These are phyloP conservation scores for Cyberlindnera mycetangii DNA, from an alignment of 805 yeast species.

Conservation along the genomic window DNA sequence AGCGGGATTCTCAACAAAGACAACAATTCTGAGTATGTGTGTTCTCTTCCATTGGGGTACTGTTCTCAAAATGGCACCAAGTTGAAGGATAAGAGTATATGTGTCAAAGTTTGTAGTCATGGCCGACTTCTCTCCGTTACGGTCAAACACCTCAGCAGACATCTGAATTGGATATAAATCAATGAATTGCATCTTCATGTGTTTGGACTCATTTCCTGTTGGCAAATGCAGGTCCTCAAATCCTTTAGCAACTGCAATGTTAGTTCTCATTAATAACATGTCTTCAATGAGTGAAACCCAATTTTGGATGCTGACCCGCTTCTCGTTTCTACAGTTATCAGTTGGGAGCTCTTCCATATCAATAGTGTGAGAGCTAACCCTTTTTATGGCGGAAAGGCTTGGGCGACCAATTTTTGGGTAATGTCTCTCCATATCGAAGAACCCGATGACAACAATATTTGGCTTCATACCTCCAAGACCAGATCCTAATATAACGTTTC, in stretches of 20 bases:
- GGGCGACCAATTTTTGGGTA: constrained; percentile 15
- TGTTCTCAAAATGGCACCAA: constrained; percentile 89
- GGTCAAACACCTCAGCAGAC: constrained; percentile 75
- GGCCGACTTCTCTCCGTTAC: constrained; percentile 61
- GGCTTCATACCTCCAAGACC: constrained; percentile 99
- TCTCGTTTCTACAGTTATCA: constrained; percentile 70
- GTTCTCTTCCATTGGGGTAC: constrained; percentile 90
- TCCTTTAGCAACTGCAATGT: constrained; percentile 92
- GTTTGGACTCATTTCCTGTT: constrained; percentile 31
- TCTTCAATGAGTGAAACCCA: constrained; percentile 96
- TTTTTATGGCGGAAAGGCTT: neutral
- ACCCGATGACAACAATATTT: constrained; percentile 89
- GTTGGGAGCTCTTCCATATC: constrained; percentile 63
- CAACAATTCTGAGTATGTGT: constrained; percentile 75
- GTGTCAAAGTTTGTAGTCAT: constrained; percentile 93
- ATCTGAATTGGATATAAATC: constrained; percentile 96
- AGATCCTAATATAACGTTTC: constrained; percentile 87
- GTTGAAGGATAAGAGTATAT: constrained; percentile 85
- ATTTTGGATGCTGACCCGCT: constrained; percentile 64
- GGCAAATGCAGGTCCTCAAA: constrained; percentile 72
- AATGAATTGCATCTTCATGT: constrained; percentile 50
- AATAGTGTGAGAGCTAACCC: constrained; percentile 21
- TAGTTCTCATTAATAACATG: constrained; percentile 79
- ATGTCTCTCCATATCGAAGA: constrained; percentile 59
- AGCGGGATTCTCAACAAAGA: constrained; percentile 74